Evolutionary conservation across 2,329 filamentous ascomycete species (phyloP), one percentile per base, ranked within the genome.

Genomic region (Colletotrichum orchidophilum): DNA sequence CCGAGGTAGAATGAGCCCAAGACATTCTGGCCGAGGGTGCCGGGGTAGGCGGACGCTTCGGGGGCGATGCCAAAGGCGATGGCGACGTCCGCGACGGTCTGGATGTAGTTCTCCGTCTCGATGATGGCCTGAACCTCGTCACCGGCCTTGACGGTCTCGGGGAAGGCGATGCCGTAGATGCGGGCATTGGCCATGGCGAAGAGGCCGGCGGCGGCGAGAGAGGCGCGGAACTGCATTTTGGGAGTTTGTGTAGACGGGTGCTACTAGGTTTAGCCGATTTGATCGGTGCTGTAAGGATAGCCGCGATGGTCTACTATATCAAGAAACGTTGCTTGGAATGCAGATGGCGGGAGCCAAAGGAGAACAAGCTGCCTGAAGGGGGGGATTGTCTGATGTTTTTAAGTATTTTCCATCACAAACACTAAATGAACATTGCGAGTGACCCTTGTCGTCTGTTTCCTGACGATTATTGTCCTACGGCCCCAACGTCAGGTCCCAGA

Each of bases 91-190:
- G 79, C 76, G 33, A 85, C 81, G 62, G 77, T 65, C 75, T 87
- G 84, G 76, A 84, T 83, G 78, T 85, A 86, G 77, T 81, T 80
- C 58, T 81, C 77, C 53, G 80, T 82, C 52, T 78, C 55, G 72
- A 87, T 79, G 24, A 78, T 78, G 75, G 82, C 78, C 33, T 78
- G 75, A 53, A 78, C 75, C 31, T 69, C 39, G 35, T 77, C 73
- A 71, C 81, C 82, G 5, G 83, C 80, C 39, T 76, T 76, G 72
- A 86, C 80, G 49, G 79, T 83, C 9, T 77, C 66, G 1, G 85
- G 85, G 18, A 82, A 78, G 18, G 80, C 76, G 75, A 86, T 81
- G 77, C 84, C 84, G 67, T 74, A 74, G 72, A 87, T 84, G 73
- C 82, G 81, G 66, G 83, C 83, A 50, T 77, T 75, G 54, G 81